Evolutionary conservation across 1,284 basidiomycete genomes (phyloP).

Genomic region (Blastosporella zonata): DNA sequence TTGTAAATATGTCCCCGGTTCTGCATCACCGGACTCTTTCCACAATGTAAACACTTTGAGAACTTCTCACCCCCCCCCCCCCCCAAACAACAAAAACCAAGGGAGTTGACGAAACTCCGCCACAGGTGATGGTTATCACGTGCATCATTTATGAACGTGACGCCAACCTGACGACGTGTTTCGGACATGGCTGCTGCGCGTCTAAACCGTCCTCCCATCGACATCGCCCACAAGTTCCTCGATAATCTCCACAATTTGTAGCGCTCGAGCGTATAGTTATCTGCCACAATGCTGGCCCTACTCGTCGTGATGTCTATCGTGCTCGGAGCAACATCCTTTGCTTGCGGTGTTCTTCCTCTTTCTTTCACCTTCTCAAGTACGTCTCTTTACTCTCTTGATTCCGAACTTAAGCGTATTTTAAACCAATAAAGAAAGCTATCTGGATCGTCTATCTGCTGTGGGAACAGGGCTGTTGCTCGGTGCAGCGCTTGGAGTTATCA

Average conservation of each 20-base stretch:
- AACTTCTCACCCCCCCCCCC: no score
- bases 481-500: constrained; percentile 85
- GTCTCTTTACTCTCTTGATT: constrained; percentile 27
- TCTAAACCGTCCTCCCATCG: neutral
- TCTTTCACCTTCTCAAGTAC: constrained; percentile 73
- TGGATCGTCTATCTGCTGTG: constrained; percentile 64
- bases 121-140: no score
- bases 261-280: neutral
- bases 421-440: constrained; percentile 40
- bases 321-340: constrained; percentile 74
- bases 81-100: no score
- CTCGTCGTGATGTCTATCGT: constrained; percentile 58
- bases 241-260: neutral
- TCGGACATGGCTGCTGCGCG: no score
- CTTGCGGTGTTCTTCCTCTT: constrained; percentile 72
- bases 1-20: no score
- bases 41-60: no score
- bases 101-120: no score
- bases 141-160: no score
- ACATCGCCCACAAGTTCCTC: no score
- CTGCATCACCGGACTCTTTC: no score
- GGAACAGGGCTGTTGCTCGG: constrained; percentile 87
- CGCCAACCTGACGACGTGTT: no score
- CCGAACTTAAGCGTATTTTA: neutral
- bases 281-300: constrained; percentile 35